A percentile compares a stretch with the other conserved stretches of the same genome.
These are phyloP conservation scores for Trichoderma parareesei DNA, from an alignment of 495 filamentous ascomycete species.

Conservation along the genomic window DNA sequence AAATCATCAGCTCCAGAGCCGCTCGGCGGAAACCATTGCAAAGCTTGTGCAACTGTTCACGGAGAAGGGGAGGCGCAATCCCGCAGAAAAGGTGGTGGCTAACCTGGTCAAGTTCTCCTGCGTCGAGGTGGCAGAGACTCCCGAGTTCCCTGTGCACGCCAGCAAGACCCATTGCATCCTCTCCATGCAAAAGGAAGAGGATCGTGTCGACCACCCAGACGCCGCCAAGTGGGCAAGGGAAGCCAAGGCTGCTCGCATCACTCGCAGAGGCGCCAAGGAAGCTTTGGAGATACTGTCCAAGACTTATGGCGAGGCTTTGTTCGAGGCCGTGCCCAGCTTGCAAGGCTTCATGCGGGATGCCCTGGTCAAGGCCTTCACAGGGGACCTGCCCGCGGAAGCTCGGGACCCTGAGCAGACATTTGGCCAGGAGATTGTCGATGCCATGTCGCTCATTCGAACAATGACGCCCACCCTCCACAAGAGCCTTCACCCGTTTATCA, in stretches of 20 bases:
- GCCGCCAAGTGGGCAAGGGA: constrained; percentile 82
- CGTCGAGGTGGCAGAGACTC: constrained; percentile 92
- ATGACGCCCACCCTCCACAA: constrained; percentile 75
- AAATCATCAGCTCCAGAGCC: constrained; percentile 79
- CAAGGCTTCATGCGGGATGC: constrained; percentile 71
- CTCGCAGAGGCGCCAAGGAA: constrained; percentile 86
- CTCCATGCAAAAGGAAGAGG: constrained; percentile 92
- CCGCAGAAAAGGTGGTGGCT: constrained; percentile 85
- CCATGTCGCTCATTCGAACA: constrained; percentile 83
- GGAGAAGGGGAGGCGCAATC: constrained; percentile 60
- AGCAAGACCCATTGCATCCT: constrained; percentile 68
- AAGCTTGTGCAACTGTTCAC: constrained; percentile 81
- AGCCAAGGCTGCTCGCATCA: constrained; percentile 76
- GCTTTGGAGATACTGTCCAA: constrained; percentile 78
- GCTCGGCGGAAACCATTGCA: constrained; percentile 76
- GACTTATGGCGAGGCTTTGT: constrained; percentile 67
- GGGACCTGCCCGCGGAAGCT: constrained; percentile 57
- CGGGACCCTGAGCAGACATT: constrained; percentile 57
- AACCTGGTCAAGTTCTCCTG: constrained; percentile 96
- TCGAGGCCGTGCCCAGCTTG: constrained; percentile 74
- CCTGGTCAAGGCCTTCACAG: constrained; percentile 62
- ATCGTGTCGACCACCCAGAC: constrained; percentile 85
- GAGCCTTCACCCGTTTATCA: constrained; percentile 66
- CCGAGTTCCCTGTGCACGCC: constrained; percentile 79
- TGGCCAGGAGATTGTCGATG: constrained; percentile 90